A percentile compares a stretch with the other conserved stretches of the same genome.
Conservation (phyloP, 2,329 filamentous ascomycete species). For the Mycogone perniciosa region DNA sequence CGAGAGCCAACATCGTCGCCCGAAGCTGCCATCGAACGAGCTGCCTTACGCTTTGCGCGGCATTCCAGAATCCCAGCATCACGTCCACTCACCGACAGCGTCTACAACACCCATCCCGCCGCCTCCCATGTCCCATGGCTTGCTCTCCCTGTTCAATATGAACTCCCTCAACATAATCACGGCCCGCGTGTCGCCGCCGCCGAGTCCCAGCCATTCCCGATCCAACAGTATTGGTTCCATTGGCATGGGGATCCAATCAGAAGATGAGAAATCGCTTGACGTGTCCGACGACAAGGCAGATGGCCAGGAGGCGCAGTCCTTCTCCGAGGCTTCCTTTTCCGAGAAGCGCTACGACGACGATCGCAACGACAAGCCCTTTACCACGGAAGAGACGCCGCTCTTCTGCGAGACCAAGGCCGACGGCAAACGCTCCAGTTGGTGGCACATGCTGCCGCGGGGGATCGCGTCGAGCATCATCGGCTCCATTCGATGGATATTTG, state of each 20-base stretch:
- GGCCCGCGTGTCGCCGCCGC: conserved; percentile 64
- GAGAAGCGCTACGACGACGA: conserved; percentile 33
- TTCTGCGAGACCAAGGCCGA: conserved; percentile 29
- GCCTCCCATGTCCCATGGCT: conserved; percentile 41
- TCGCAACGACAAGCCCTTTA: conserved; percentile 29
- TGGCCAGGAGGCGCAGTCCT: conserved; percentile 27
- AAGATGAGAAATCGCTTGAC: conserved; percentile 31
- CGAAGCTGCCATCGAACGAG: not conserved
- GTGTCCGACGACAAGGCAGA: conserved; percentile 28
- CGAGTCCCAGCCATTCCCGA: conserved; percentile 50
- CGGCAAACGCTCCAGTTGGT: conserved; percentile 37
- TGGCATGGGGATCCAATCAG: conserved; percentile 39
- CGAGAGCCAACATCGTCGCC: not conserved
- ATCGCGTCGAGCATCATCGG: conserved; percentile 67
- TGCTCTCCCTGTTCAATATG: conserved; percentile 58
- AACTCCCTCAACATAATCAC: conserved; percentile 96
- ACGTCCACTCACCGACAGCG: not conserved
- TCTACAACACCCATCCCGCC: not conserved
- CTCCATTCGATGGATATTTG: conserved; percentile 71
- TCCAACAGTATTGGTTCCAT: conserved; percentile 55
- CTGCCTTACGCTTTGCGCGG: not conserved
- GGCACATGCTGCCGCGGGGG: conserved; percentile 57
- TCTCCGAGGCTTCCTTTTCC: conserved; percentile 31
- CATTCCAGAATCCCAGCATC: not conserved
- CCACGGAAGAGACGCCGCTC: conserved; percentile 63